Evolutionary conservation across 306 rosid species (phyloP).

Genomic region (Vicia faba): DNA sequence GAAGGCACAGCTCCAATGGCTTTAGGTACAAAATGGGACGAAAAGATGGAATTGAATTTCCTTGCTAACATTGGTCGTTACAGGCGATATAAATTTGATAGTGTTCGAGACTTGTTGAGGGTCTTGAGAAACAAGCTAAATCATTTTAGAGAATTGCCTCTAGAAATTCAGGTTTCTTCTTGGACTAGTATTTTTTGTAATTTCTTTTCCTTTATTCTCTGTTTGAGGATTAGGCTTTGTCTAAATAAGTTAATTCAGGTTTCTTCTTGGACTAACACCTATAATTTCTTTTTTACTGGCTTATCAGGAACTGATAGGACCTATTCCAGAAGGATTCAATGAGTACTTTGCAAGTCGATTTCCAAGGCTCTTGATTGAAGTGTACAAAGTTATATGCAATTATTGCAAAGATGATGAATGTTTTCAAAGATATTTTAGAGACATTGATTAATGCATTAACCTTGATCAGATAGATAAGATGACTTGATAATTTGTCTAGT

Average conservation of each 20-base stretch:
- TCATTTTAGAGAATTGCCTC: conserved; percentile 82
- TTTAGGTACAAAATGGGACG: conserved; percentile 72
- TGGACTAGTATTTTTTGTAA: neutral
- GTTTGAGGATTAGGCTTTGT: neutral
- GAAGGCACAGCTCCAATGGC: conserved; percentile 61
- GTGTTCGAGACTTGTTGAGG: conserved; percentile 79
- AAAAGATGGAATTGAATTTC: conserved; percentile 67
- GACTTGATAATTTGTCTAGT: neutral
- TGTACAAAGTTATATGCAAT: conserved; percentile 51
- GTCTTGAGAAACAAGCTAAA: conserved; percentile 84
- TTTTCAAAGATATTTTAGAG: conserved; percentile 53
- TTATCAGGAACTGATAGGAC: conserved; percentile 54
- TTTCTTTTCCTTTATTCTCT: neutral
- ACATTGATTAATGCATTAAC: conserved; percentile 37
- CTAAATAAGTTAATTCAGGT: neutral
- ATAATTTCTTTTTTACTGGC: conserved; percentile 5
- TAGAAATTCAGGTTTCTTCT: conserved; percentile 72
- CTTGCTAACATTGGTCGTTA: conserved; percentile 66
- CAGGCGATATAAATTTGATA: conserved; percentile 71
- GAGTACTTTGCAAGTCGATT: conserved; percentile 64
- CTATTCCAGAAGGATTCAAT: conserved; percentile 67
- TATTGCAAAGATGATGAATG: conserved; percentile 59
- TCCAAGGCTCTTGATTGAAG: conserved; percentile 69
- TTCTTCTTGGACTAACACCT: neutral
- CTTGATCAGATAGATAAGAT: neutral